Evolutionary conservation across 495 filamentous ascomycete species (phyloP).

Genomic region (Annulohypoxylon nitens): DNA sequence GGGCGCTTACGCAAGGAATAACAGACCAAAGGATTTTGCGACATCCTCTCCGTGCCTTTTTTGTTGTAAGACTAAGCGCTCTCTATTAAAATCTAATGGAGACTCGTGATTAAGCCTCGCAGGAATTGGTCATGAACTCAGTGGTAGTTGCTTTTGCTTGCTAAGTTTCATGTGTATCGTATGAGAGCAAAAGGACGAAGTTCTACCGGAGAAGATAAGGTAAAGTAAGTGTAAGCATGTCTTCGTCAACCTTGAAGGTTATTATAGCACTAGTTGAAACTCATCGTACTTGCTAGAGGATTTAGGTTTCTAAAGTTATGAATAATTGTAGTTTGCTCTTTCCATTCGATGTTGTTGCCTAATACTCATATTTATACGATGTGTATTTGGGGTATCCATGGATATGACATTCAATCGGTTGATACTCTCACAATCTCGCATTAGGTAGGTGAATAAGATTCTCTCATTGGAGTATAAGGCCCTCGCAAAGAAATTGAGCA

Average conservation of each 20-base stretch:
- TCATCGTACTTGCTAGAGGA: not conserved
- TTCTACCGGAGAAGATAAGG: not conserved
- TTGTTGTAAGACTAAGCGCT: not conserved
- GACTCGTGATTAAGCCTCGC: not conserved
- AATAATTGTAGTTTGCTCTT: not conserved
- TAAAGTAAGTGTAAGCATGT: not conserved
- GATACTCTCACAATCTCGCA: not conserved
- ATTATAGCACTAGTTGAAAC: not conserved
- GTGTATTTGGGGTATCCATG: not conserved
- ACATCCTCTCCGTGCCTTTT: constrained; percentile 26
- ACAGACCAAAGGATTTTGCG: constrained; percentile 60
- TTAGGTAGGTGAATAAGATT: not conserved
- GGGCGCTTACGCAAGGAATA: constrained; percentile 66
- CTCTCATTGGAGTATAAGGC: not conserved
- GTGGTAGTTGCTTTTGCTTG: not conserved
- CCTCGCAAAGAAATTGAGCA: not conserved
- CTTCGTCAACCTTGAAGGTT: not conserved
- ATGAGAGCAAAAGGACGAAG: not conserved
- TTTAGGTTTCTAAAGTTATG: not conserved
- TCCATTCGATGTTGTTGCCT: not conserved
- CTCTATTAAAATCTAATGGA: not conserved
- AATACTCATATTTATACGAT: not conserved
- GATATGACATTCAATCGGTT: not conserved
- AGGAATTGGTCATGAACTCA: constrained; percentile 3
- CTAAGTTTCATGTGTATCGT: not conserved